Evolutionary conservation across 352 stramenopile genomes (phyloP), one percentile per base, ranked within the genome.

Genomic region (Blastocystis hominis): DNA sequence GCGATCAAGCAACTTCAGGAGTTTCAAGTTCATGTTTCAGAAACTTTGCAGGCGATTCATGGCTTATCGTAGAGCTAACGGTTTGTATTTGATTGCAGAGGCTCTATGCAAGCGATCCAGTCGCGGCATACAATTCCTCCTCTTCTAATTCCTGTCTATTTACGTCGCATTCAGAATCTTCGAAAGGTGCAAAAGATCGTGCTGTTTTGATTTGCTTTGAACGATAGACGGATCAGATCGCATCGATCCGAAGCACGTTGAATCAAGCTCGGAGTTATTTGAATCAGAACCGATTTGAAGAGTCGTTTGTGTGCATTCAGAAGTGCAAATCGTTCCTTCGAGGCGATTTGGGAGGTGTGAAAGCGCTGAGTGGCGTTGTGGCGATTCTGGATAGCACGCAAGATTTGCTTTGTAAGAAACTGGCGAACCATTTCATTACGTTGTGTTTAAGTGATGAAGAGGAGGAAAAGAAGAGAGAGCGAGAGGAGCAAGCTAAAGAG

Each of bases 1-100:
- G 68, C 68, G 13, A 78, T 78, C 36, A 36, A 44, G 9, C 68
- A 78, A 62, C 68, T 78, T 30, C 68, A 78, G n/a, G 68, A 78
- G 15, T 78, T 78, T 24, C 68, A 78, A 36, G n/a, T 78, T 56
- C 68, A 50, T 13, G 68, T 78, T 3, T 55, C 0, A 34, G 44
- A 61, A 56, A 78, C 68, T 7, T 42, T 78, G 20, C 68, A 61
- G 15, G 24, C 50, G 20, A 78, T 78, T 24, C 68, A 44, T 7
- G 6, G 6, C 2, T 24, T 78, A 10, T 38, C 56, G 68, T 78
- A 38, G 7, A n/a, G 6, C 13, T 24, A 9, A 34, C 5, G 6
- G 7, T 17, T 30, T 56, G 17, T 6, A 40, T 4, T 78, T 13
- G 34, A 1, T 15, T 36, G 38, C 36, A 78, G 68, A 78, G 15